Conservation (phyloP, 352 stramenopile genomes). For the Phytophthora tentaculata region DNA sequence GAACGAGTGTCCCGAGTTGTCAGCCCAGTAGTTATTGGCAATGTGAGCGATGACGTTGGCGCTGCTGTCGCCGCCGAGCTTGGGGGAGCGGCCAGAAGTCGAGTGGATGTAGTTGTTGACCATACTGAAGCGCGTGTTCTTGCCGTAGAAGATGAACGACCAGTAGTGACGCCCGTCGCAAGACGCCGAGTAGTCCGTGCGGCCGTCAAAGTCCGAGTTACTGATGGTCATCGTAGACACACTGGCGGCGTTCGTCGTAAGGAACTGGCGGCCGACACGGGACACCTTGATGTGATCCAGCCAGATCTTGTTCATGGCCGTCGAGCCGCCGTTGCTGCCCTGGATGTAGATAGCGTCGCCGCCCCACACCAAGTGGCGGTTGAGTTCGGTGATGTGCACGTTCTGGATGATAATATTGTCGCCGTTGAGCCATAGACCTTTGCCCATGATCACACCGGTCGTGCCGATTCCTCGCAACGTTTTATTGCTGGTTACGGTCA, state of each 20-base stretch:
- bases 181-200: constrained; percentile 39
- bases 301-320: constrained; percentile 46
- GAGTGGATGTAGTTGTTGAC: constrained; percentile 46
- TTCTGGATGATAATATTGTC: constrained; percentile 60
- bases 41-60: constrained; percentile 36
- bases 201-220: constrained; percentile 55
- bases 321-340: constrained; percentile 26
- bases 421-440: constrained; percentile 40
- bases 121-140: constrained; percentile 40
- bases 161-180: constrained; percentile 56
- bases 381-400: constrained; percentile 35
- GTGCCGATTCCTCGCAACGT: constrained; percentile 42
- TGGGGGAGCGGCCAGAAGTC: constrained; percentile 33
- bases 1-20: constrained; percentile 51
- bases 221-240: constrained; percentile 47
- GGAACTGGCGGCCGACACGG: constrained; percentile 21
- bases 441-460: constrained; percentile 44
- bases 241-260: constrained; percentile 38
- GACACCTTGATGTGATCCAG: constrained; percentile 53
- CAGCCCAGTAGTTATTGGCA: constrained; percentile 49
- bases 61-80: constrained; percentile 29
- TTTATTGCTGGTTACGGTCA: constrained; percentile 49
- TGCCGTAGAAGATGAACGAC: constrained; percentile 41
- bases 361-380: constrained; percentile 40
- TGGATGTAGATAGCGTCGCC: constrained; percentile 34